phyloP scores from a whole-genome alignment of 176 grass and related monocot species.

The Hsuehochloa calcarea region DNA sequence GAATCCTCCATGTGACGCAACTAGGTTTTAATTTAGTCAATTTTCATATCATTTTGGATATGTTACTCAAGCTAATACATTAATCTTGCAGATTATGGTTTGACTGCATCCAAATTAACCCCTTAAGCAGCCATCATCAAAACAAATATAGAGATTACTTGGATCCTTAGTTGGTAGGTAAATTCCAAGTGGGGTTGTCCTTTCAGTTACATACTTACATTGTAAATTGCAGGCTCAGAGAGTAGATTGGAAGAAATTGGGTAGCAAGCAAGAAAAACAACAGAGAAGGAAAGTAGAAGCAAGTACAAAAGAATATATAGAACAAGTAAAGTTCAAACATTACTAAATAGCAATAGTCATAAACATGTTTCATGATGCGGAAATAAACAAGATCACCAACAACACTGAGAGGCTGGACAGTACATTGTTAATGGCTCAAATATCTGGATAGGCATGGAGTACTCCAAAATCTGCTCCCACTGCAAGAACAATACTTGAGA shows the following conservation, averaged over 20 bases:
- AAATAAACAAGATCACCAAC: background rate
- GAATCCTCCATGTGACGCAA: constrained; percentile 40
- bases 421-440: constrained; percentile 25
- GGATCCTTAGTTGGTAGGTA: background rate
- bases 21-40: constrained; percentile 8
- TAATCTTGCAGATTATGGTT: constrained; percentile 24
- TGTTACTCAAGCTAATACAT: constrained; percentile 18
- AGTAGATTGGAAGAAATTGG: constrained; percentile 25
- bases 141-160: background rate
- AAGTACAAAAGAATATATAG: background rate
- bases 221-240: background rate
- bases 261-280: background rate
- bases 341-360: background rate
- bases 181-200: background rate
- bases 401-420: constrained; percentile 2
- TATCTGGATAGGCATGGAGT: constrained; percentile 29
- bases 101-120: constrained; percentile 33
- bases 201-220: background rate
- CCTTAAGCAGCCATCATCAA: background rate
- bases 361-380: constrained; percentile 30
- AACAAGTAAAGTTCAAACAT: constrained; percentile 7
- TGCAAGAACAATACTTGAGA: constrained; percentile 23
- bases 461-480: constrained; percentile 41
- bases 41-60: background rate
- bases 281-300: background rate